Base-by-base conservation (phyloP, 495 filamentous ascomycete species). In the Penicillium samsonianum region DNA sequence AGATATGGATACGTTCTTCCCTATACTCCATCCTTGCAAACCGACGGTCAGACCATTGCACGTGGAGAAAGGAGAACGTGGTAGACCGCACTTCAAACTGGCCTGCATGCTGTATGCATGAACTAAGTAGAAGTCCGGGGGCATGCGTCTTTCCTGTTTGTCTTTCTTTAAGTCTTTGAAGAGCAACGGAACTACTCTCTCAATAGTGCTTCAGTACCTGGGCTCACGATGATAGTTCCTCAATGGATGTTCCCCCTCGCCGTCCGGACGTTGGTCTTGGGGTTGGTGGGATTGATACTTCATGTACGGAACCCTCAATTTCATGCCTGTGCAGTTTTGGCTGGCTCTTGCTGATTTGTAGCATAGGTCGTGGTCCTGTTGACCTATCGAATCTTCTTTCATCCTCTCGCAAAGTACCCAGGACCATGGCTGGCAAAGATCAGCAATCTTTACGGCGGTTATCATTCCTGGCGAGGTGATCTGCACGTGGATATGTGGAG, bases 321-420 rank as follows among this genome's bases (percentile, higher is more conserved):
- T 17, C 17, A 17, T 40, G 0, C 17, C 37, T 40, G 3, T 17
- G 12, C 37, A n/a, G 7, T 17, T n/a, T 6, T 40, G 4, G 16
- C 17, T 17, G 11, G 17, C 7, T 5, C 12, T 16, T 14, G 16
- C 37, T 40, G 16, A 40, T 12, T 6, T 40, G 11, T 40, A n/a
- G 1, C 16, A n/a, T 40, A 40, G 37, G 37, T 40, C 12, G 37
- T n/a, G 37, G 37, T 40, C 6, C 14, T 40, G 14, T 5, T 40
- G 5, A 25, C 42, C 11, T 44, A 46, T 26, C 43, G 22, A 46
- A 26, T 46, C 11, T 46, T 26, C 43, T 46, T 46, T 26, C 43
- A 46, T n/a, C 43, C 43, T 46, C n/a, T 46, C 22, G 43, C 43
- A 28, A 46, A 46, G 9, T 46, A 26, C 26, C 43, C 43, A 26